Percentiles rank a stretch among this genome's conserved stretches.
These are phyloP conservation scores for Boeremia exigua DNA, from an alignment of 2,329 filamentous ascomycete genomes.

Conservation along the genomic window DNA sequence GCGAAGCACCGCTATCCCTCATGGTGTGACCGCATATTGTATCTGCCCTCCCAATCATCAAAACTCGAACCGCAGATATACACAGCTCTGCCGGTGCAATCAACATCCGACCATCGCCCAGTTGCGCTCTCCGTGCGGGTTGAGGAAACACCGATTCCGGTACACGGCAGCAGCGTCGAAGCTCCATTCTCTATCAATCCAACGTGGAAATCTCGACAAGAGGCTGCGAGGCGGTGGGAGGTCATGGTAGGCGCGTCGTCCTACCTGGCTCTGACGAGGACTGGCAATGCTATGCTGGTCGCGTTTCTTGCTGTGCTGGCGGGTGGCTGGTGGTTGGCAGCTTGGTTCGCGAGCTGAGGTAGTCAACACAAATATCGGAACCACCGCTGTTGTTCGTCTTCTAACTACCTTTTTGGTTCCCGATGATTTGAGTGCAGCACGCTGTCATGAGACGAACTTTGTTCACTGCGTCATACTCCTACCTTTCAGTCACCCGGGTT, in stretches of 20 bases:
- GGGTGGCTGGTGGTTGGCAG: constrained; percentile 35
- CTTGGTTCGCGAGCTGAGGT: not conserved
- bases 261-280: constrained; percentile 59
- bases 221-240: constrained; percentile 64
- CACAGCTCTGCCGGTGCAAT: constrained; percentile 75
- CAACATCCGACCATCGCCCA: constrained; percentile 86
- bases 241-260: constrained; percentile 64
- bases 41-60: constrained; percentile 59
- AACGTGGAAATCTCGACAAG: constrained; percentile 61
- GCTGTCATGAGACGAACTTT: too few species aligned
- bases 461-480: too few species aligned
- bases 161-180: constrained; percentile 24
- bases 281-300: constrained; percentile 52
- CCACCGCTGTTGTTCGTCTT: too few species aligned
- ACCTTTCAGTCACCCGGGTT: too few species aligned
- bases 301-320: constrained; percentile 36
- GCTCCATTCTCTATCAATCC: constrained; percentile 65
- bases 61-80: constrained; percentile 68
- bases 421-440: too few species aligned
- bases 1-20: constrained; percentile 81
- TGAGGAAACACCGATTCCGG: constrained; percentile 59
- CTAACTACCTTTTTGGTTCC: too few species aligned
- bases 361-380: not conserved
- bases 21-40: constrained; percentile 93
- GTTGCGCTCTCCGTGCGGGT: constrained; percentile 76